A percentile compares a stretch with the other conserved stretches of the same genome.
Evolutionary conservation across 495 filamentous ascomycete species (phyloP).

Genomic region (Cairneyella variabilis): DNA sequence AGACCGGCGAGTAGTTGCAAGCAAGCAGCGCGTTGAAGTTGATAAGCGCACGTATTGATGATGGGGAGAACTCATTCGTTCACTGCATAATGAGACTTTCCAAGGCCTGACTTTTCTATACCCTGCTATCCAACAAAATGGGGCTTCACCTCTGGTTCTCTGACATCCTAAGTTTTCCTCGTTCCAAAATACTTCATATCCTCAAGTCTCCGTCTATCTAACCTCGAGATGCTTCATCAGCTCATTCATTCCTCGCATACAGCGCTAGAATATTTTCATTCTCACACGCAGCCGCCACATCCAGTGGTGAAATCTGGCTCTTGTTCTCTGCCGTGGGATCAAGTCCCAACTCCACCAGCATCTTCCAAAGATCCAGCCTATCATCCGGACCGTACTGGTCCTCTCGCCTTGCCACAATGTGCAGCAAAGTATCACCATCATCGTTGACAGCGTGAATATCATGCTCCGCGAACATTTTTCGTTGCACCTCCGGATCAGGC

Average conservation of each 20-base stretch:
- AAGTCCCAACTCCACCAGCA: constrained; percentile 27
- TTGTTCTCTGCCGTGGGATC: constrained; percentile 34
- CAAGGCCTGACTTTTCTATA: too few species aligned
- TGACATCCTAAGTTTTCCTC: too few species aligned
- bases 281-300: constrained; percentile 34
- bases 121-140: too few species aligned
- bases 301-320: constrained; percentile 28
- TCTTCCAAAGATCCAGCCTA: constrained; percentile 22
- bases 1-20: background rate
- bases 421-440: constrained; percentile 29
- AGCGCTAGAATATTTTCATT: constrained; percentile 33
- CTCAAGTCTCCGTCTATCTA: too few species aligned
- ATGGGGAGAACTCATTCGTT: too few species aligned
- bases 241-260: constrained; percentile 20
- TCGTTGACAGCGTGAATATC: constrained; percentile 29
- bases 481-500: constrained; percentile 8
- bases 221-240: too few species aligned
- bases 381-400: background rate
- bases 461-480: background rate
- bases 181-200: too few species aligned
- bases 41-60: too few species aligned
- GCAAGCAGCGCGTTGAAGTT: too few species aligned
- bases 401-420: constrained; percentile 28
- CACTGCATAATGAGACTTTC: too few species aligned
- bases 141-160: too few species aligned